Base-by-base conservation (phyloP, 345 rosid genomes). In the Salix brachista region DNA sequence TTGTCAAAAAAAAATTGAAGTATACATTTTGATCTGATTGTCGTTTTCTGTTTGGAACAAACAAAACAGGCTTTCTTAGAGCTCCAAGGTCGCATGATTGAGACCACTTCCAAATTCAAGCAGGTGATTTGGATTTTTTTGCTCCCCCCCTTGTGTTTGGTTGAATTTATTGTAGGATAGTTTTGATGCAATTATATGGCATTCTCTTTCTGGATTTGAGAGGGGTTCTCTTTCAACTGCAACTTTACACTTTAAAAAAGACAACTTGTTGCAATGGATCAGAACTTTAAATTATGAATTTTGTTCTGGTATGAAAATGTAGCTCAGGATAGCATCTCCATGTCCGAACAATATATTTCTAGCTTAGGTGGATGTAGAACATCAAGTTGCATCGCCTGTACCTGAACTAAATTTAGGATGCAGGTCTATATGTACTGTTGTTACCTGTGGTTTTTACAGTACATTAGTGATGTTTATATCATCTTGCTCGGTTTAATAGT, bases 61-160 rank as follows among this genome's bases (percentile, higher is more conserved):
- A 50, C 62, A 73, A 19, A 61, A 18, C 46, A 91, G 92, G 95
- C 87, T 10, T 89, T 89, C 78, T 36, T 86, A 60, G 95, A 91
- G 87, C 86, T 89, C 71, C 92, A 89, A 79, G 84, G 87, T 73
- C 95, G 92, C 80, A 84, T 89, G 91, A 87, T 89, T 50, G 90
- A 91, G 83, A 86, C 85, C 42, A 88, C 91, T 19, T 86, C 84
- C n/a, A 91, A 91, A 83, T 17, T 87, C 78, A 91, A 91, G 78
- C 92, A 89, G 89, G 91, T 89, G 64, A 2, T 1, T 71, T 41
- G 21, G 3, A 56, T 50, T 28, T 8, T 4, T 9, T 32, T 34
- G 1, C 30, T 1, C 3, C 6, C 9, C 7, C 10, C 1, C 28
- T 8, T 0, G 32, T 7, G 52, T 30, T 21, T 21, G 19, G 10